Evolutionary conservation across 495 filamentous ascomycete species (phyloP).

Genomic region (Choiromyces venosus): DNA sequence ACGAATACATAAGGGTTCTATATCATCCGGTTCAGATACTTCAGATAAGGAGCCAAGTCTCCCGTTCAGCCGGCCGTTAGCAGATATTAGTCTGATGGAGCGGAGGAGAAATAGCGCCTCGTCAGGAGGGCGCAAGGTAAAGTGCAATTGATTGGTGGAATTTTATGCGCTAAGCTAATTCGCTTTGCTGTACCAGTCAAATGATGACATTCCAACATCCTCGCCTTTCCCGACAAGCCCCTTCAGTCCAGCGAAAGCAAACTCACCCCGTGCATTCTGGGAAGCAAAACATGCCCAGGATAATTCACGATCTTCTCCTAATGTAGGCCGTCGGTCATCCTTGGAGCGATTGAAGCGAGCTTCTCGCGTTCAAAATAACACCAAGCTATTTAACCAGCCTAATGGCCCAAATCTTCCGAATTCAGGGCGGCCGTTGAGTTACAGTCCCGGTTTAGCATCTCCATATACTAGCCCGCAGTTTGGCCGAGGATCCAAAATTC

Average conservation of each 20-base stretch:
- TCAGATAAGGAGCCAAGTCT: constrained; percentile 45
- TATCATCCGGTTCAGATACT: constrained; percentile 46
- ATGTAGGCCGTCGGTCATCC: constrained; percentile 71
- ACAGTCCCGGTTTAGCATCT: constrained; percentile 21
- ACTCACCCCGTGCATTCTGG: constrained; percentile 38
- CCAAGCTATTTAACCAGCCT: constrained; percentile 88
- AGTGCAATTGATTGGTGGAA: background rate
- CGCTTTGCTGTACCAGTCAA: constrained; percentile 19
- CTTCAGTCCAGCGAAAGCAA: constrained; percentile 22
- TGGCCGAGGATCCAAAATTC: constrained; percentile 49
- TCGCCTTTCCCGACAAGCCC: constrained; percentile 33
- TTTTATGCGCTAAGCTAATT: background rate
- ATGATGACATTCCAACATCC: constrained; percentile 37
- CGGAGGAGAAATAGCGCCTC: constrained; percentile 66
- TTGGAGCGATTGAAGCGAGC: constrained; percentile 89
- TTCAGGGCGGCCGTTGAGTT: constrained; percentile 67
- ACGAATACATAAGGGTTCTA: constrained; percentile 54
- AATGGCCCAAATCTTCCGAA: constrained; percentile 71
- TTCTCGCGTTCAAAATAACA: constrained; percentile 93
- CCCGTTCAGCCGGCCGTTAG: constrained; percentile 50
- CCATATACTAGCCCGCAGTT: constrained; percentile 48
- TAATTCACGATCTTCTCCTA: constrained; percentile 49
- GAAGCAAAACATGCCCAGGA: constrained; percentile 31
- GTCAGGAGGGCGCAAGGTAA: constrained; percentile 44
- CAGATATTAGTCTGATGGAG: constrained; percentile 56